Evolutionary conservation across 352 stramenopile species (phyloP).

Genomic region (Achlya hypogyna): DNA sequence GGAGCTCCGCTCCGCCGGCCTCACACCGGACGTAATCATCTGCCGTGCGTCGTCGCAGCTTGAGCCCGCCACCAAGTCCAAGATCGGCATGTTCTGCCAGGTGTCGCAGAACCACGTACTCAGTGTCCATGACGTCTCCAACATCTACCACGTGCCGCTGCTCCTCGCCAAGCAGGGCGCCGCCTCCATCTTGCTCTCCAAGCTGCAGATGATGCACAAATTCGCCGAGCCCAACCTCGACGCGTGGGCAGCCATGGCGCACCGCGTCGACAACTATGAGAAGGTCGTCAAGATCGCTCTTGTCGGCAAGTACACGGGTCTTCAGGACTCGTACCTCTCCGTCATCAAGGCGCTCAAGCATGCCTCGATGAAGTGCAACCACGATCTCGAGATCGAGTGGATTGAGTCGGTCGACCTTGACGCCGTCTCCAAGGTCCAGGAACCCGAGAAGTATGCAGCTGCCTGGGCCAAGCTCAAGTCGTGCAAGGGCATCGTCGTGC

Average conservation of each 20-base stretch:
- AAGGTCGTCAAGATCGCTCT: constrained; percentile 94
- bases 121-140: constrained; percentile 98
- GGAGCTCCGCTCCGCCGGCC: constrained; percentile 93
- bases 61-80: constrained; percentile 87
- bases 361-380: constrained; percentile 90
- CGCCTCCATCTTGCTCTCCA: constrained; percentile 90
- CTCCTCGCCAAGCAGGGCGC: constrained; percentile 94
- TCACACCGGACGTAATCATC: constrained; percentile 97
- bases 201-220: constrained; percentile 87
- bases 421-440: constrained; percentile 51
- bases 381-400: constrained; percentile 94
- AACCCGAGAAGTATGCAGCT: constrained; percentile 59
- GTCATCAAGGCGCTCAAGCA: constrained; percentile 97
- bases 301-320: constrained; percentile 98
- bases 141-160: constrained; percentile 99
- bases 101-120: constrained; percentile 92
- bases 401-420: constrained; percentile 97
- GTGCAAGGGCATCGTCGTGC: constrained; percentile 93
- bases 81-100: constrained; percentile 99
- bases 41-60: constrained; percentile 91
- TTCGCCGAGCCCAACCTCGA: constrained; percentile 70
- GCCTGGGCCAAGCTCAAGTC: constrained; percentile 92
- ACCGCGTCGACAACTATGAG: constrained; percentile 87
- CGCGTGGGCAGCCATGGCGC: constrained; percentile 87
- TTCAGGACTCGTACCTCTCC: constrained; percentile 98